Base-by-base conservation (phyloP, 345 rosid genomes). In the Microthlaspi erraticum region DNA sequence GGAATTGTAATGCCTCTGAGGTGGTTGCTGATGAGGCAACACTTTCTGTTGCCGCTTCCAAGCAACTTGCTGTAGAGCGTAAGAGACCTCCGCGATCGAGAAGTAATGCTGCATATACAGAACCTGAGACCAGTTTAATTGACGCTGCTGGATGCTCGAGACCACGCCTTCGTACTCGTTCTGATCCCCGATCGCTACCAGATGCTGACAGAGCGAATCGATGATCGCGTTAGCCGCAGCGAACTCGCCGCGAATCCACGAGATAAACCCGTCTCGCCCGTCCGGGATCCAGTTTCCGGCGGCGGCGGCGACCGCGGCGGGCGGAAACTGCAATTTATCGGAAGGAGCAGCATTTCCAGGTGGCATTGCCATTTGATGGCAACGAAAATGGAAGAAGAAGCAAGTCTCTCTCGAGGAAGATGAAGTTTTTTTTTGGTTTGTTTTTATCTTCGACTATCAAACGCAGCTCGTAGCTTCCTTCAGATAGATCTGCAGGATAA, bases 221-320 rank as follows among this genome's bases (percentile, higher is more conserved):
- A 94, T 90, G 4, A 92, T 92, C 5, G 97, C 92, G 60, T 94
- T 94, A 57, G 99, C 92, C 1, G 99, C 97, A 0, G 98, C 98
- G 7, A 94, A 92, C 75, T 94, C 98, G 49, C 91, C 83, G 9
- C 93, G 84, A 57, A 94, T 62, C 99, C 99, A 94, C 11, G 85
- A 80, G 62, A 92, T 88, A 39, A 92, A 90, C 57, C 80, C 85
- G 32, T 94, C 99, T 10, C 96, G 78, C 81, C 85, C 96, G 49
- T 88, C 97, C 0, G 79, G 82, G 63, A 84, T 81, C 91, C 93
- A 89, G 64, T 41, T 84, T 11, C 77, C 78, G 51, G 56, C 77
- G 65, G 51, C 68, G 66, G 17, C 50, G 3, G 13, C 7, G 33
- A 46, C 66, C 2, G 78, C 5, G 41, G 54, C 67, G 2, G 79